These are phyloP conservation scores for Quercus glauca DNA, from an alignment of 306 rosid species.

Conservation along the genomic window DNA sequence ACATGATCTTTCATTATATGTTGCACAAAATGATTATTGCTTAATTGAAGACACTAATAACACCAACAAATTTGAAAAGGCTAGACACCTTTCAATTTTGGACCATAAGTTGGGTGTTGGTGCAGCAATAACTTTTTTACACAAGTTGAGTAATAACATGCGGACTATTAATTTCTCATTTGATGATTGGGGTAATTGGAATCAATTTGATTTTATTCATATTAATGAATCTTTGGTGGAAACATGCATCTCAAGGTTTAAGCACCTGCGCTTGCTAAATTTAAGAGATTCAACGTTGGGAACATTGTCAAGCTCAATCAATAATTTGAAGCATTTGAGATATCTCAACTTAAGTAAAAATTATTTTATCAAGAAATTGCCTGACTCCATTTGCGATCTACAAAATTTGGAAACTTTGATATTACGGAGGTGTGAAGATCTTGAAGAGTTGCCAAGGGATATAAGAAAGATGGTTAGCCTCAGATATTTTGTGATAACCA, in stretches of 20 bases:
- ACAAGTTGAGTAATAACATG: too few species aligned
- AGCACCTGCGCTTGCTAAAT: too few species aligned
- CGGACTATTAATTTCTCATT: too few species aligned
- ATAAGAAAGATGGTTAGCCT: conserved; percentile 23
- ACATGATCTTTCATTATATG: conserved; percentile 20
- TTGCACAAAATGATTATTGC: conserved; percentile 6
- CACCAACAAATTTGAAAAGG: neutral
- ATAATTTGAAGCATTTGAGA: conserved; percentile 15
- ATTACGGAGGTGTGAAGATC: neutral
- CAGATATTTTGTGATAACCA: conserved; percentile 14
- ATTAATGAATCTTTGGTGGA: too few species aligned
- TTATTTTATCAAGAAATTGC: conserved; percentile 17
- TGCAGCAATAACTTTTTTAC: neutral
- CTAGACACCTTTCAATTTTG: too few species aligned
- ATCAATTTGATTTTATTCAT: too few species aligned
- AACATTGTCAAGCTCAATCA: conserved; percentile 9
- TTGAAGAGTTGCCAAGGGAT: conserved; percentile 22
- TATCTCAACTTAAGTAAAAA: neutral
- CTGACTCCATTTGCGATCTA: conserved; percentile 25
- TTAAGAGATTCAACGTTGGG: neutral
- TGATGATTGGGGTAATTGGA: rapidly evolving
- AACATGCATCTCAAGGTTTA: too few species aligned
- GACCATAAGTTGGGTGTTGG: too few species aligned
- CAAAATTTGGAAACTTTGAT: conserved; percentile 21
- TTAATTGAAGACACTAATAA: neutral